Conservation (phyloP, 768 basidiomycete genomes). For the Tylopilus plumbeoviolaceoides region DNA sequence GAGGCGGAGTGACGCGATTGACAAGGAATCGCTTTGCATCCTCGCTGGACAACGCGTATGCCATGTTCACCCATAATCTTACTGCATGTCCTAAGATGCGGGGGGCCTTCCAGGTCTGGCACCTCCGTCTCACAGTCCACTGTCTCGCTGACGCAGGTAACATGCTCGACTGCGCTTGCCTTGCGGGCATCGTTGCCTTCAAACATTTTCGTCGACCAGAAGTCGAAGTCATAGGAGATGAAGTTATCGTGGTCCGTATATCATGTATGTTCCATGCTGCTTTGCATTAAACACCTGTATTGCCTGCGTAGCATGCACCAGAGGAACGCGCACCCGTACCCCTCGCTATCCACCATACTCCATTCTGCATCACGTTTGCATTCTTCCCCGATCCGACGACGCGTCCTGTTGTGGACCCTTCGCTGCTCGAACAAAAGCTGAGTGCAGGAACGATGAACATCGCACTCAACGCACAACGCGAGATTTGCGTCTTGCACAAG, state of each 20-base stretch:
- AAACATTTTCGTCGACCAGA: no score
- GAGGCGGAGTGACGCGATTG: no score
- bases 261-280: not conserved
- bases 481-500: conserved; percentile 91
- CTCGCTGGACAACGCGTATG: no score
- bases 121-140: no score
- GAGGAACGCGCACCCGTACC: no score
- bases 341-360: no score
- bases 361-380: conserved; percentile 93
- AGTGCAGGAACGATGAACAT: conserved; percentile 69
- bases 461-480: conserved; percentile 86
- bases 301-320: no score
- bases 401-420: conserved; percentile 73
- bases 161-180: no score
- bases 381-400: conserved; percentile 55
- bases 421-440: conserved; percentile 70
- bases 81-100: not conserved
- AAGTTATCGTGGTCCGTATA: conserved; percentile 76
- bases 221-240: no score
- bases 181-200: no score
- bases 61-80: not conserved
- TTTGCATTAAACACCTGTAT: not conserved
- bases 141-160: no score
- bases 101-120: conserved; percentile 76
- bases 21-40: no score